Conservation (phyloP, 75 land plant species). For the Pseudotsuga menziesii region DNA sequence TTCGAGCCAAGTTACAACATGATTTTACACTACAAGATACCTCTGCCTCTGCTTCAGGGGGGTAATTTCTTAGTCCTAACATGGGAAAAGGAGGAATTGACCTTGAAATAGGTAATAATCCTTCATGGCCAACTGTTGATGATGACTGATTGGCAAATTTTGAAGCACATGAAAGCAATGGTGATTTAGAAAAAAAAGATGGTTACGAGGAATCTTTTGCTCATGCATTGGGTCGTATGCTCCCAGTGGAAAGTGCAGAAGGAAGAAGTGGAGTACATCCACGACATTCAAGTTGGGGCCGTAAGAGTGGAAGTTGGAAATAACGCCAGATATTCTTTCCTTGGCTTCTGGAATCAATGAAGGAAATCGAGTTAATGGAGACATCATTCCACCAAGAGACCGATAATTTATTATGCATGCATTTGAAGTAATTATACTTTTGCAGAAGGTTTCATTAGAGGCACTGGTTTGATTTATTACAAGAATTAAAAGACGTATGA, state of each 20-base stretch:
- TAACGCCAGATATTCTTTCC: constrained; percentile 80
- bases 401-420: too few relatives aligned
- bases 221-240: constrained; percentile 37
- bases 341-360: constrained; percentile 57
- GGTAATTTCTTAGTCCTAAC: constrained; percentile 65
- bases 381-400: constrained; percentile 9
- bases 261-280: constrained; percentile 48
- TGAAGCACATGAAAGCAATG: constrained; percentile 35
- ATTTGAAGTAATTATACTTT: too few relatives aligned
- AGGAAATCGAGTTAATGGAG: constrained; percentile 19
- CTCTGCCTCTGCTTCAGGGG: constrained; percentile 12
- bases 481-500: too few relatives aligned
- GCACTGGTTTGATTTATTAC: too few relatives aligned
- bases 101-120: constrained; percentile 71
- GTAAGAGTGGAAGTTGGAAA: constrained; percentile 94
- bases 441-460: too few relatives aligned
- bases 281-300: constrained; percentile 91
- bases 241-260: constrained; percentile 30
- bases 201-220: constrained; percentile 35
- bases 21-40: constrained; percentile 31
- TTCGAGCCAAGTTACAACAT: constrained; percentile 59
- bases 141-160: constrained; percentile 23
- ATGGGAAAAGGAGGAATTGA: constrained; percentile 61
- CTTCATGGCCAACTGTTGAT: constrained; percentile 54
- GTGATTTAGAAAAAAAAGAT: constrained; percentile 53